A percentile compares a stretch with the other conserved stretches of the same genome.
Evolutionary conservation across 768 basidiomycete genomes (phyloP).

Genomic region (Heimioporus sp.): DNA sequence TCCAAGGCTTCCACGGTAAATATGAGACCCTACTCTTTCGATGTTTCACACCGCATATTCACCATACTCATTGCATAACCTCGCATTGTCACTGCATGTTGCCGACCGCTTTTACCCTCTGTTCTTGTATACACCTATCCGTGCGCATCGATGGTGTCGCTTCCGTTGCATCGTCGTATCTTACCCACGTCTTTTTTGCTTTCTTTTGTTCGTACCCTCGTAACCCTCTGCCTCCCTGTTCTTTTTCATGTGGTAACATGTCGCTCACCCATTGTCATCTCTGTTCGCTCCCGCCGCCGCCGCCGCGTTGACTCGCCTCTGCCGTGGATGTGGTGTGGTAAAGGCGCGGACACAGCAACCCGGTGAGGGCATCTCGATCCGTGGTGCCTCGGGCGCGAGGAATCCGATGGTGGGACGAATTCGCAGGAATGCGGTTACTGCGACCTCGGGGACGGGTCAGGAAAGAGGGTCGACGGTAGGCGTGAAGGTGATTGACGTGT

Average conservation of each 20-base stretch:
- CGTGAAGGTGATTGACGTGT: constrained; percentile 56
- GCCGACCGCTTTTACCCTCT: constrained; percentile 6
- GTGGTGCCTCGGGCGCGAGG: constrained; percentile 56
- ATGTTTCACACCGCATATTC: constrained; percentile 24
- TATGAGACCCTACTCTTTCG: constrained; percentile 41
- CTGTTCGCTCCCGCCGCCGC: constrained; percentile 29
- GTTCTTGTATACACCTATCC: constrained; percentile 17
- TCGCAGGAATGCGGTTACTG: constrained; percentile 57
- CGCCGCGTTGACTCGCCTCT: constrained; percentile 19
- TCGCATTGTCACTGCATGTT: constrained; percentile 13
- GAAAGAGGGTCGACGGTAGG: constrained; percentile 20
- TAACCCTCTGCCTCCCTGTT: background rate
- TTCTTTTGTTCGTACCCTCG: constrained; percentile 8
- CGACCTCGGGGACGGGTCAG: constrained; percentile 9
- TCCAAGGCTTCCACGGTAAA: constrained; percentile 65
- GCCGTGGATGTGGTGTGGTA: constrained; percentile 16
- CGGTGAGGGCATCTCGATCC: constrained; percentile 54
- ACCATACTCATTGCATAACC: constrained; percentile 25
- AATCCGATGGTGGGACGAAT: constrained; percentile 46
- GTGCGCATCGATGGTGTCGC: constrained; percentile 10
- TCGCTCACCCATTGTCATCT: constrained; percentile 36
- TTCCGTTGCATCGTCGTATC: constrained; percentile 12
- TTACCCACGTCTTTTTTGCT: background rate
- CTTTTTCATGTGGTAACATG: constrained; percentile 23
- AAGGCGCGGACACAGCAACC: constrained; percentile 33